Base-by-base conservation (phyloP, 345 rosid species). In the Corchorus olitorius region DNA sequence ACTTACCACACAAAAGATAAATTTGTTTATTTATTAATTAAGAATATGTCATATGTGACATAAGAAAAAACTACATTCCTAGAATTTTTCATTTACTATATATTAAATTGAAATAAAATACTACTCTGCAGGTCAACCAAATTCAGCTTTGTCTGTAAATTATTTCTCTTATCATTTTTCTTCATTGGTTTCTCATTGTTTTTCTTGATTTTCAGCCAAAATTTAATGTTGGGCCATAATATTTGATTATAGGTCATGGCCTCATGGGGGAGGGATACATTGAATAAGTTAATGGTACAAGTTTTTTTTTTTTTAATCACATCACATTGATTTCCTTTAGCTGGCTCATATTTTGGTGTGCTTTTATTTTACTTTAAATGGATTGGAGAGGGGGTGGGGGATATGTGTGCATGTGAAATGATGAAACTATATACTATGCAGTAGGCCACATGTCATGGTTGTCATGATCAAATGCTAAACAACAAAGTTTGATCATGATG, bases 191-290 rank as follows among this genome's bases (percentile, higher is more conserved):
- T 12, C 4, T 27, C 0, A 0, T 65, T 5, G 4, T n/a, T 3
- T 0, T 0, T 8, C 9, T 8, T 1, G 27, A 27, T 9, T 66
- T 66, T 20, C 6, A 11, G n/a, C 35, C 35, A 11, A 66, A 20
- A 45, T 66, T 66, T 5, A 46, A 66, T 12, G 53, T 65, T 17
- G 17, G 70, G 70, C 27, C 19, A 39, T 39, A 48, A 12, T 5
- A 66, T 20, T 20, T 20, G 55, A 45, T 49, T 69, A 69, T 69
- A 69, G 54, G 73, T 4, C n/a, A 3, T 68, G 58, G n/a, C n/a
- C n/a, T n/a, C 70, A 45, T 19, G 34, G 2, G 2, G 52, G 35
- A 43, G 6, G 41, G 58, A 15, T 49, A 19, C 22, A 69, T 5
- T 9, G 22, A 50, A 69, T 43, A 69, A 50, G 15, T 16, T 34